Conservation (phyloP, 2,329 filamentous ascomycete genomes). For the Bipolaris oryzae region DNA sequence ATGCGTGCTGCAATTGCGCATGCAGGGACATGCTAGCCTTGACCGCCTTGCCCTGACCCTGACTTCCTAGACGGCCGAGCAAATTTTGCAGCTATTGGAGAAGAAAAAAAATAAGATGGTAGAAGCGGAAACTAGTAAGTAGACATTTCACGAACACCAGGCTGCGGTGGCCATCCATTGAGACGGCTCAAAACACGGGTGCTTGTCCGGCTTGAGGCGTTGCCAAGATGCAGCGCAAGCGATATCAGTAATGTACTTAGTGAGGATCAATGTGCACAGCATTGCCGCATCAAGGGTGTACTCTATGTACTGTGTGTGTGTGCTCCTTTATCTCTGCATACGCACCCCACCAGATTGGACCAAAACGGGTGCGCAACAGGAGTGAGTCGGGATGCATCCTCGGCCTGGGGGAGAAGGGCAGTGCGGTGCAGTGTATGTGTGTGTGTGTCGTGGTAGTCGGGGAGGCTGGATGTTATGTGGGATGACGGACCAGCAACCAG, state of each 20-base stretch:
- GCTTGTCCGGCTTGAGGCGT: conserved; percentile 16
- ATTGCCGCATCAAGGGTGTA: conserved; percentile 11
- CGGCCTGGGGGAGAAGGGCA: not conserved
- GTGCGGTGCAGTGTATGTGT: not conserved
- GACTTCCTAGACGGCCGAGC: not conserved
- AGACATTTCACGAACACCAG: not conserved
- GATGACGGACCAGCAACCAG: not conserved
- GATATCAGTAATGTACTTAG: conserved; percentile 1
- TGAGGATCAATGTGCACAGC: conserved; percentile 7
- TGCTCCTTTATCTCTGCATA: conserved; percentile 16
- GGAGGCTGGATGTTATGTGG: not conserved
- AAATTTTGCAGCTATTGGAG: conserved; percentile 2
- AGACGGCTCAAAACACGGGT: conserved; percentile 20
- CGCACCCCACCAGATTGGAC: not conserved
- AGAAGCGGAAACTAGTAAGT: not conserved
- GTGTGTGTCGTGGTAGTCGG: not conserved
- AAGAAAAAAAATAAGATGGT: not conserved
- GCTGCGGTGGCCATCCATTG: conserved; percentile 1
- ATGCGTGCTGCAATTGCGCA: conserved; percentile 15
- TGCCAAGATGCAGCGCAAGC: conserved; percentile 10
- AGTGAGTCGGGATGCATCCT: not conserved
- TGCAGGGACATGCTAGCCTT: conserved; percentile 8
- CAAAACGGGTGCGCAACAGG: not conserved
- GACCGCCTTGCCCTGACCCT: conserved; percentile 8
- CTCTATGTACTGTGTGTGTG: not conserved